Conservation (phyloP, 345 rosid genomes). For the Draba incana region DNA sequence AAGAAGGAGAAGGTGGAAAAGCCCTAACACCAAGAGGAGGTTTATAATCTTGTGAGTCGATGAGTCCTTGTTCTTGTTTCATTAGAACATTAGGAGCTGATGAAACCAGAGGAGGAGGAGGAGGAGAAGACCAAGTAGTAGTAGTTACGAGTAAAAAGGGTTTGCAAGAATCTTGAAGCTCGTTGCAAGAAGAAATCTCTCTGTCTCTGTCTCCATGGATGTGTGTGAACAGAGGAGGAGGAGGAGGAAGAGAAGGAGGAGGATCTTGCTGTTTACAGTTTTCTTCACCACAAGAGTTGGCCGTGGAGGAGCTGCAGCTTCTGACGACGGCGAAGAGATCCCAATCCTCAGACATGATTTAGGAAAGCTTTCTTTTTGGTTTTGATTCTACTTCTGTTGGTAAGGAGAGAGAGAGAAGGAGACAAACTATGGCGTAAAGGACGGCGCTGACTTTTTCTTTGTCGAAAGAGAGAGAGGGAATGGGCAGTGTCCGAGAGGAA, state of each 20-base stretch:
- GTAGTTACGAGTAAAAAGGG: slow-evolving; percentile 50
- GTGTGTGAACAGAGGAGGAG: slow-evolving; percentile 39
- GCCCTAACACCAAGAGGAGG: slow-evolving; percentile 34
- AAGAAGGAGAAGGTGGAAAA: slow-evolving; percentile 27
- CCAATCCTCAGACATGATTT: slow-evolving; percentile 67
- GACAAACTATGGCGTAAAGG: slow-evolving; percentile 46
- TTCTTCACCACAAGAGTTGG: slow-evolving; percentile 35
- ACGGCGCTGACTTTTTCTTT: slow-evolving; percentile 79
- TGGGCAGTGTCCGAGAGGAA: slow-evolving; percentile 14
- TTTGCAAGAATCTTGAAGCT: slow-evolving; percentile 58
- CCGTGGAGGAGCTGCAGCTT: slow-evolving; percentile 51
- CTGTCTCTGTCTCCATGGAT: slow-evolving; percentile 30
- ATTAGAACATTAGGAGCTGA: slow-evolving; percentile 21
- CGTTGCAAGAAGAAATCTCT: slow-evolving; percentile 44
- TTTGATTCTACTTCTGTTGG: slow-evolving; percentile 20
- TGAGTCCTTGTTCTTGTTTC: slow-evolving; percentile 39
- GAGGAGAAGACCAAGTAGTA: slow-evolving; percentile 37
- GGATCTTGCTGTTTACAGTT: slow-evolving; percentile 43
- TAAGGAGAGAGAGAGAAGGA: slow-evolving; percentile 38
- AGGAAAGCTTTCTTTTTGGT: slow-evolving; percentile 26
- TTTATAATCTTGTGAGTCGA: slow-evolving; percentile 34
- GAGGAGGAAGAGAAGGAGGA: not conserved
- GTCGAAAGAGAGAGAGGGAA: slow-evolving; percentile 40
- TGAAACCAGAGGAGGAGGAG: slow-evolving; percentile 20
- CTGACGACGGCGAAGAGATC: slow-evolving; percentile 82